Evolutionary conservation across 148 eudicot genomes (phyloP).

Genomic region (Spergularia bocconei): DNA sequence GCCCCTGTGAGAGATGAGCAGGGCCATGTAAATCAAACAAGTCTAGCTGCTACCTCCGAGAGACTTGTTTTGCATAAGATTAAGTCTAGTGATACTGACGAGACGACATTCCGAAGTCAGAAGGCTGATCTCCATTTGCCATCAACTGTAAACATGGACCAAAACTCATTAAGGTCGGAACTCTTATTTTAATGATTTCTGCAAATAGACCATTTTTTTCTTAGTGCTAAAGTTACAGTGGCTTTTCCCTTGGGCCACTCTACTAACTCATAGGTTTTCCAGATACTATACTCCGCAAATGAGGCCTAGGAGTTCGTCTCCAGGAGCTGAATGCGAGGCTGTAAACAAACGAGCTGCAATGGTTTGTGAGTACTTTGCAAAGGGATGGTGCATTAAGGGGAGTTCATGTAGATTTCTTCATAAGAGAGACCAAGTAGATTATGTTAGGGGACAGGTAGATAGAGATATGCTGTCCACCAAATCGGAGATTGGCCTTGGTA

Average conservation of each 20-base stretch:
- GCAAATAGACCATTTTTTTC: constrained; percentile 10
- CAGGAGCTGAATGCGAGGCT: constrained; percentile 36
- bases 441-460: constrained; percentile 32
- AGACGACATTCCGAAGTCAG: constrained; percentile 19
- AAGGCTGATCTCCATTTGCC: constrained; percentile 34
- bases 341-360: constrained; percentile 59
- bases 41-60: constrained; percentile 23
- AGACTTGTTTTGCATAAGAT: constrained; percentile 21
- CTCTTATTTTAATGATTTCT: constrained; percentile 15
- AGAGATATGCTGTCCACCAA: constrained; percentile 32
- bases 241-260: constrained; percentile 21
- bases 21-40: constrained; percentile 6
- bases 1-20: constrained; percentile 12
- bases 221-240: constrained; percentile 9
- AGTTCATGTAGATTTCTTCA: constrained; percentile 83
- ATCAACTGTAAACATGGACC: constrained; percentile 35
- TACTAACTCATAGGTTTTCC: constrained; percentile 44
- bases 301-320: constrained; percentile 57
- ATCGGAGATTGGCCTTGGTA: constrained; percentile 30
- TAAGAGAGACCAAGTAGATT: constrained; percentile 40
- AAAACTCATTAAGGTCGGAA: constrained; percentile 50
- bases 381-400: constrained; percentile 98
- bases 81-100: constrained; percentile 28
- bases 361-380: constrained; percentile 67
- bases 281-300: constrained; percentile 51